Base-by-base conservation (phyloP, 2,329 filamentous ascomycete species). In the Ascochyta rabiei region DNA sequence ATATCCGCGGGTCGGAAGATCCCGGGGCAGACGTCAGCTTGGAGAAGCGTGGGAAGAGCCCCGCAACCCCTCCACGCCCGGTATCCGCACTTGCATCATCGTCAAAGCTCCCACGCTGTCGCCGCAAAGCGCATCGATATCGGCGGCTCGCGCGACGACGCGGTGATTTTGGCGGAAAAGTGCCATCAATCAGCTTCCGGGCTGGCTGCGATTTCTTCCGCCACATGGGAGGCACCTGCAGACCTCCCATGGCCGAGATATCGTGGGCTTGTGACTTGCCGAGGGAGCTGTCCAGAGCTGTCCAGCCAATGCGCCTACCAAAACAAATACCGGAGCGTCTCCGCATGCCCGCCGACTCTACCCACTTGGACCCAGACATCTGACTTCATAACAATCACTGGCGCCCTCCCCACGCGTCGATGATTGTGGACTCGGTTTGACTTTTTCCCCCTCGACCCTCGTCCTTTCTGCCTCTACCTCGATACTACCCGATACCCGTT, bases 291-390 rank as follows among this genome's bases (percentile, higher is more conserved):
- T 48, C 35, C 5, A 35, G 41, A 41, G 40, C 41, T 49, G 41
- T 55, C 65, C 66, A 68, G 64, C 68, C 64, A 63, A 56, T 60
- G 47, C 52, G 47, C 47, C 51, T 63, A 33, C 55, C 63, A 71
- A 71, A 68, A 63, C 63, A 63, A 64, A 68, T 70, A 67, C 66
- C 71, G 68, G 70, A 64, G 54, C 56, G 54, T 66, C 63, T 71
- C 71, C 70, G 70, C 67, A 62, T 67, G 70, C 61, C 31, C 28
- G 28, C 71, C 72, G 72, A 70, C 59, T 71, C 66, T 75, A 75
- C 66, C 72, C 72, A 73, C 65, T 60, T 63, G 59, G 63, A 64
- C 67, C 66, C 65, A 69, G 60, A 54, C 52, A 55, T 57, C 62
- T 69, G 62, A 68, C 63, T 65, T 66, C 60, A 65, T 69, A 68